These are phyloP conservation scores for Hamamelis virginiana DNA, from an alignment of 164 flowering plant genomes.

Conservation along the genomic window DNA sequence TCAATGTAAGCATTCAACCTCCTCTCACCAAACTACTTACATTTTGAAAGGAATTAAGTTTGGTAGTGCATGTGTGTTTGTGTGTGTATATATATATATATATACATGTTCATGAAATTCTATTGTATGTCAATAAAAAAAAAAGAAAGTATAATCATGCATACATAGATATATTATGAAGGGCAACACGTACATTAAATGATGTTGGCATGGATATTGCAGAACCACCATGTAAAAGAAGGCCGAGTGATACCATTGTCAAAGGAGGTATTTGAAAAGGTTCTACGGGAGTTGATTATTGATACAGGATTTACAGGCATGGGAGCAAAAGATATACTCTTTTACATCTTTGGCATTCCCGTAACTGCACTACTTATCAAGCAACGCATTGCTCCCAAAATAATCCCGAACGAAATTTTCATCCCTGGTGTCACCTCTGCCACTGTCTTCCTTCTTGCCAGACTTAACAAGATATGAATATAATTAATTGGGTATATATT, in stretches of 20 bases:
- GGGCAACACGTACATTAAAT: no score
- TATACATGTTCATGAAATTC: no score
- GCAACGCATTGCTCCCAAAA: constrained; percentile 29
- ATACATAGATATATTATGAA: no score
- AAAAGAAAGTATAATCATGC: no score
- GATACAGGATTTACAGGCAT: constrained; percentile 39
- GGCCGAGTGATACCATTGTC: constrained; percentile 26
- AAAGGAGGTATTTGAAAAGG: constrained; percentile 46
- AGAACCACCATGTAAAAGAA: constrained; percentile 31
- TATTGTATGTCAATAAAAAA: no score
- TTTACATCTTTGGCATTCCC: constrained; percentile 53
- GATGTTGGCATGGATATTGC: background rate
- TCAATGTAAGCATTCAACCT: constrained; percentile 24
- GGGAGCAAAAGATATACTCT: constrained; percentile 39
- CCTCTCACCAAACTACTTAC: no score
- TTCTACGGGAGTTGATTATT: constrained; percentile 32
- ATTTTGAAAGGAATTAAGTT: no score
- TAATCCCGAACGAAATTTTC: constrained; percentile 43
- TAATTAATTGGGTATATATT: no score
- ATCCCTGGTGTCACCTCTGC: constrained; percentile 60
- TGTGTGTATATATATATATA: no score
- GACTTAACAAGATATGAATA: constrained; percentile 49
- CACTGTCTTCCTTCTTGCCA: constrained; percentile 54
- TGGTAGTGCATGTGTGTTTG: no score
- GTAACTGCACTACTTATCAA: constrained; percentile 36